Conservation (phyloP, 768 basidiomycete genomes). For the Termitomyces sp. region DNA sequence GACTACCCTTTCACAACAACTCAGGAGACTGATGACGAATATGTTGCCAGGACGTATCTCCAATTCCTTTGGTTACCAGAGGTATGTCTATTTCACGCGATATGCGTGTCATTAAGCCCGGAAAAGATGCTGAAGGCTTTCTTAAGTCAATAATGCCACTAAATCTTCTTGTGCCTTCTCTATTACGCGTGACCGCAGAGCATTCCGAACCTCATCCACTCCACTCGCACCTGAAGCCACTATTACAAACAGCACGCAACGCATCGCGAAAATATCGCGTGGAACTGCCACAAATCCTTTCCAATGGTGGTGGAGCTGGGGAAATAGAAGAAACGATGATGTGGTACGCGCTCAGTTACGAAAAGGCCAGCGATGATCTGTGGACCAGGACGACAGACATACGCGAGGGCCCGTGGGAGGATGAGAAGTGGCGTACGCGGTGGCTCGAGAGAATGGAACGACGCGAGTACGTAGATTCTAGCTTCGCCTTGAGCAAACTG, state of each 20-base stretch:
- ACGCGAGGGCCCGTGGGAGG: slow-evolving; percentile 35
- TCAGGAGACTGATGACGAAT: slow-evolving; percentile 49
- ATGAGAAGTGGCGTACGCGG: slow-evolving; percentile 46
- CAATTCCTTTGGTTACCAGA: slow-evolving; percentile 79
- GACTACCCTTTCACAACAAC: slow-evolving; percentile 52
- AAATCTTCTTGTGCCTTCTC: slow-evolving; percentile 45
- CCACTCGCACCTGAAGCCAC: slow-evolving; percentile 52
- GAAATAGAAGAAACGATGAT: slow-evolving; percentile 70
- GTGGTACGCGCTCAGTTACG: slow-evolving; percentile 69
- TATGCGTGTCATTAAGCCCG: neutral
- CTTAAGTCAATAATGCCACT: slow-evolving; percentile 71
- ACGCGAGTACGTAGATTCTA: slow-evolving; percentile 45
- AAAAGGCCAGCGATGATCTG: slow-evolving; percentile 38
- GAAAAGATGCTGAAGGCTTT: neutral
- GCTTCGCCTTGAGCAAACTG: neutral
- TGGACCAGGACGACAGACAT: slow-evolving; percentile 18
- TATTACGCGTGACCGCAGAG: slow-evolving; percentile 43
- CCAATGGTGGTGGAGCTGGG: slow-evolving; percentile 53
- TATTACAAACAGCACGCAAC: slow-evolving; percentile 55
- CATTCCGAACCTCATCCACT: slow-evolving; percentile 44
- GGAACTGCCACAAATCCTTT: slow-evolving; percentile 57
- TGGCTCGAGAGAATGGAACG: slow-evolving; percentile 67
- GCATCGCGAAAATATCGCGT: slow-evolving; percentile 56
- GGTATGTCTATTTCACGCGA: slow-evolving; percentile 30
- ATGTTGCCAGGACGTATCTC: slow-evolving; percentile 59